These are phyloP conservation scores for Barnettozyma californica DNA, from an alignment of 805 yeast species.

Conservation along the genomic window DNA sequence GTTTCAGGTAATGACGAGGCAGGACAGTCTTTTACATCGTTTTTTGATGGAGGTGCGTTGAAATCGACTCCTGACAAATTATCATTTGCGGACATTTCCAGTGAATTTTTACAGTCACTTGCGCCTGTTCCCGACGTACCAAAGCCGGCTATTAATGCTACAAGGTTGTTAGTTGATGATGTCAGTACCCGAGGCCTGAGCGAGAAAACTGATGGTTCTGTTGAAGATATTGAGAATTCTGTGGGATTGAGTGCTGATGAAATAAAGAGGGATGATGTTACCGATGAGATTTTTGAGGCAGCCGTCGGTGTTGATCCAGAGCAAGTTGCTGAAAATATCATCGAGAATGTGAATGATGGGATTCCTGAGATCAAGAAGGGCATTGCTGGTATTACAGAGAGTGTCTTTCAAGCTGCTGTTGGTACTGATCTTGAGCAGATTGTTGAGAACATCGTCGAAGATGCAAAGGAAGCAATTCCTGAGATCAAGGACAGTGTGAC, in stretches of 20 bases:
- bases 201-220: constrained; percentile 3
- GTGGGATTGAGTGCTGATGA: background rate
- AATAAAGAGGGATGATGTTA: background rate
- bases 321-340: constrained; percentile 3
- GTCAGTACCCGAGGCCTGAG: constrained; percentile 13
- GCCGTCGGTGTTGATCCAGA: constrained; percentile 13
- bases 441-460: background rate
- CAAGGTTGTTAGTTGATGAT: background rate
- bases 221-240: background rate
- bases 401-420: background rate
- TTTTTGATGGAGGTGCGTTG: constrained; percentile 8
- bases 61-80: background rate
- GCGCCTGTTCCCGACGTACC: background rate
- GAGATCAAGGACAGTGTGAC: background rate
- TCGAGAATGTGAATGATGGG: background rate
- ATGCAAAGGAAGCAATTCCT: background rate
- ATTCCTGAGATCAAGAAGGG: background rate
- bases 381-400: background rate
- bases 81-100: constrained; percentile 15
- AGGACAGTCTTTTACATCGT: constrained; percentile 16
- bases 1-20: background rate
- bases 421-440: background rate
- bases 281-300: constrained; percentile 8
- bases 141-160: background rate
- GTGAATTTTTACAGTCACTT: constrained; percentile 12